phyloP scores from a whole-genome alignment of 495 filamentous ascomycete genomes.

The Jackrogersella minutella region DNA sequence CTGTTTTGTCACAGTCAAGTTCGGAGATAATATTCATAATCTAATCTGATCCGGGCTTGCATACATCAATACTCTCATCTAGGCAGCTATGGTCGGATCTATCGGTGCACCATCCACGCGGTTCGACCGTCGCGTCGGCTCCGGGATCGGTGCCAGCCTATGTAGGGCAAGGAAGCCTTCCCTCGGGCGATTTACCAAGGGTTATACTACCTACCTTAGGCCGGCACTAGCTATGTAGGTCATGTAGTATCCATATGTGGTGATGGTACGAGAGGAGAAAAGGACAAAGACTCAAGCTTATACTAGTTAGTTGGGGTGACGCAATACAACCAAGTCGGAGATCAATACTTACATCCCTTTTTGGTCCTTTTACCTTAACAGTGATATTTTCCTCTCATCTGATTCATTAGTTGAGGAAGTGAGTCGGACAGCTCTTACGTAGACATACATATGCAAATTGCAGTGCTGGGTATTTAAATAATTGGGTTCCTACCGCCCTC shows the following conservation, averaged over 20 bases:
- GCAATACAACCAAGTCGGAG: not conserved
- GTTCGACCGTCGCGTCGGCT: not conserved
- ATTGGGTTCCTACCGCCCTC: not conserved
- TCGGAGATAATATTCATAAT: not conserved
- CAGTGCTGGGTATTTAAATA: not conserved
- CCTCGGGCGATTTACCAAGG: not conserved
- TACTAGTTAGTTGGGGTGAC: not conserved
- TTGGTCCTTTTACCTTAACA: too few relatives aligned
- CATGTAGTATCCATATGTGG: too few relatives aligned
- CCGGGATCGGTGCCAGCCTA: constrained; percentile 4
- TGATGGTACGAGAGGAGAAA: not conserved
- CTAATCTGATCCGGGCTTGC: constrained; percentile 11
- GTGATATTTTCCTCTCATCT: too few relatives aligned
- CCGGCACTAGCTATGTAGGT: not conserved
- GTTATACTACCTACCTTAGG: not conserved
- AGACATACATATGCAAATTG: not conserved
- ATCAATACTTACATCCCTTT: too few relatives aligned
- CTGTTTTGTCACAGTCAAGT: too few relatives aligned
- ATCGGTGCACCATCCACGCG: not conserved
- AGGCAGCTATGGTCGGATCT: too few relatives aligned
- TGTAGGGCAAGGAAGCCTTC: not conserved
- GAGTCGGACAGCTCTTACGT: not conserved
- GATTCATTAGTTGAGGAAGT: too few relatives aligned
- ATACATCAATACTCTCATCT: too few relatives aligned
- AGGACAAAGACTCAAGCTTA: not conserved